These are phyloP conservation scores for Penicillium vulpinum DNA, from an alignment of 2,329 filamentous ascomycete species.

Conservation along the genomic window DNA sequence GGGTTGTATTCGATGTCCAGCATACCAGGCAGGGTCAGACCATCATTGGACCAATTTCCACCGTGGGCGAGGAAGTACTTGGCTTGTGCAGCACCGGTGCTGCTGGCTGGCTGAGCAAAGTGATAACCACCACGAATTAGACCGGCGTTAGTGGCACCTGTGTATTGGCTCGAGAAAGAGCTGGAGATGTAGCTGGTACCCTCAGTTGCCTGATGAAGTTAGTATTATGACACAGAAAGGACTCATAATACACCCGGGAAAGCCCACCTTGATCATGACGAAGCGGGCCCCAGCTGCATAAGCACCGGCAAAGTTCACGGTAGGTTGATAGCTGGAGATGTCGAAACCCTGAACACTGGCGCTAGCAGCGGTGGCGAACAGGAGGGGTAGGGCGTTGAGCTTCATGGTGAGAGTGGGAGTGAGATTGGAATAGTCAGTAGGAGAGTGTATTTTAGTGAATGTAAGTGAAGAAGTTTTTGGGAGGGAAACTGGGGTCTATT, in stretches of 20 bases:
- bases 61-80: constrained; percentile 55
- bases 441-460: background rate
- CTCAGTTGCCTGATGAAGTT: constrained; percentile 50
- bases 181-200: constrained; percentile 50
- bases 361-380: constrained; percentile 19
- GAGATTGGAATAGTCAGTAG: background rate
- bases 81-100: constrained; percentile 52
- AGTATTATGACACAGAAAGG: background rate
- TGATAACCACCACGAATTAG: constrained; percentile 60
- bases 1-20: constrained; percentile 54
- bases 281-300: constrained; percentile 33
- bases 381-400: constrained; percentile 12
- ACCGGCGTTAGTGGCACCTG: constrained; percentile 51
- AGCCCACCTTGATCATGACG: constrained; percentile 35
- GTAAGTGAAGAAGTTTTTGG: background rate
- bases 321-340: constrained; percentile 33
- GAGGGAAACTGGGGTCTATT: background rate
- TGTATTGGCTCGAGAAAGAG: constrained; percentile 53
- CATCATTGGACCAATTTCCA: constrained; percentile 56
- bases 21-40: constrained; percentile 59
- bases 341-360: constrained; percentile 36
- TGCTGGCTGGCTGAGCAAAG: constrained; percentile 52
- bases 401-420: constrained; percentile 17
- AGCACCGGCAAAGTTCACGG: constrained; percentile 30
- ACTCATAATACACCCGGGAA: no score